These are phyloP conservation scores for Fusarium lyarnte DNA, from an alignment of 2,329 filamentous ascomycete genomes.

Conservation along the genomic window DNA sequence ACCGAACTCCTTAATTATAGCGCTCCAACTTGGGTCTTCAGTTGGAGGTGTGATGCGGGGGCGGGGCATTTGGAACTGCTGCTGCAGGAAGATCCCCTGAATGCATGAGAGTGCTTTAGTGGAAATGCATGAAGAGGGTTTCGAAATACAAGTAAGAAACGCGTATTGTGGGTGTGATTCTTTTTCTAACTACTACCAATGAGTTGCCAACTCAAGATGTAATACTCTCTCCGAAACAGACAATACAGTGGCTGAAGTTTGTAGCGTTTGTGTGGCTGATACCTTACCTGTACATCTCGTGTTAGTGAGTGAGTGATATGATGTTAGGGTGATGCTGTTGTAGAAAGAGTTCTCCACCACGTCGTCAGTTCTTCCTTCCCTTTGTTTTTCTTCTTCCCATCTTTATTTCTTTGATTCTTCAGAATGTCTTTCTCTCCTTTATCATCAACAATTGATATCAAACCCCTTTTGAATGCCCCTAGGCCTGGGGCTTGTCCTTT, in stretches of 20 bases:
- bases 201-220: neutral
- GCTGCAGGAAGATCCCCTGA: slow-evolving; percentile 17
- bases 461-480: neutral
- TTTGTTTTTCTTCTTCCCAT: neutral
- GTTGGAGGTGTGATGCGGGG: slow-evolving; percentile 38
- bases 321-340: neutral
- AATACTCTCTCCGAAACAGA: neutral
- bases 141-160: neutral
- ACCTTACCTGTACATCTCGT: neutral
- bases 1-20: slow-evolving; percentile 35
- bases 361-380: slow-evolving; percentile 14
- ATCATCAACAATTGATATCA: neutral
- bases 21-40: neutral
- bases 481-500: neutral
- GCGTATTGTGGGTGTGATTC: neutral
- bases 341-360: slow-evolving; percentile 24
- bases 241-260: neutral
- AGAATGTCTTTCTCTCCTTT: neutral
- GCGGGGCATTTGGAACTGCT: slow-evolving; percentile 30
- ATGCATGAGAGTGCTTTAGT: slow-evolving; percentile 5
- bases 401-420: neutral
- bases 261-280: neutral
- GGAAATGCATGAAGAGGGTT: neutral
- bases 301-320: neutral
- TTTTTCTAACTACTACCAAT: neutral